phyloP scores from a whole-genome alignment of 108 stramenopile species.

The Conticribra weissflogii region DNA sequence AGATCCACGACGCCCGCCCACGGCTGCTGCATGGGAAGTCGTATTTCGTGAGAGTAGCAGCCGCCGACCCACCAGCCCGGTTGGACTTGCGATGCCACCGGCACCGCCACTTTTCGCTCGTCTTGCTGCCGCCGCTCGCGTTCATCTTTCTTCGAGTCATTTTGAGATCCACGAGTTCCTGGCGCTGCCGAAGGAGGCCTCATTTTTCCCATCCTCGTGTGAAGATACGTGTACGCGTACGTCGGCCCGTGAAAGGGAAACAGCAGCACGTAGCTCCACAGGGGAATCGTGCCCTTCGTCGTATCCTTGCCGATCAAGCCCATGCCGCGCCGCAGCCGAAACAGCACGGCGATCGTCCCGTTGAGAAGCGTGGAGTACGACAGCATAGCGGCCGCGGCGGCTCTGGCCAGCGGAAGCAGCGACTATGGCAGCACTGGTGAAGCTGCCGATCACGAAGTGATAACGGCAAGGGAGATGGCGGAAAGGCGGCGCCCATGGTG shows the following conservation, averaged over 20 bases:
- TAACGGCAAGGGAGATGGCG: conserved; percentile 37
- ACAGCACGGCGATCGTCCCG: conserved; percentile 77
- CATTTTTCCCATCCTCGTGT: conserved; percentile 50
- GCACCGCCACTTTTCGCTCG: conserved; percentile 66
- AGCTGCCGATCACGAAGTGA: conserved; percentile 46
- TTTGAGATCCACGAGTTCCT: no score
- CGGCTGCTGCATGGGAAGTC: conserved; percentile 50
- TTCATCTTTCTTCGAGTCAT: no score
- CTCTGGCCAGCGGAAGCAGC: conserved; percentile 31
- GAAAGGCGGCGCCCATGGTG: no score
- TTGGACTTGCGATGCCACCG: conserved; percentile 82
- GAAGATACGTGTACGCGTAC: conserved; percentile 73
- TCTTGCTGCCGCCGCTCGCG: no score
- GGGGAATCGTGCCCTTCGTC: conserved; percentile 68
- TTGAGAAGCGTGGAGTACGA: conserved; percentile 81
- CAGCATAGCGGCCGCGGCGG: conserved; percentile 56
- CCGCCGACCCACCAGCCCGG: conserved; percentile 91
- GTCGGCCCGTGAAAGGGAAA: conserved; percentile 83
- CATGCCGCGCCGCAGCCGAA: conserved; percentile 80
- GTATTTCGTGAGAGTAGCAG: conserved; percentile 76
- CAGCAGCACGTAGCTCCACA: conserved; percentile 79
- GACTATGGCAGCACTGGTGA: conserved; percentile 11
- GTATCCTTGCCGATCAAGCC: conserved; percentile 75
- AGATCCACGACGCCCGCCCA: conserved; percentile 87
- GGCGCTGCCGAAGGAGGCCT: conserved; percentile 17